phyloP scores from a whole-genome alignment of 345 rosid species.

The Brassica incana region DNA sequence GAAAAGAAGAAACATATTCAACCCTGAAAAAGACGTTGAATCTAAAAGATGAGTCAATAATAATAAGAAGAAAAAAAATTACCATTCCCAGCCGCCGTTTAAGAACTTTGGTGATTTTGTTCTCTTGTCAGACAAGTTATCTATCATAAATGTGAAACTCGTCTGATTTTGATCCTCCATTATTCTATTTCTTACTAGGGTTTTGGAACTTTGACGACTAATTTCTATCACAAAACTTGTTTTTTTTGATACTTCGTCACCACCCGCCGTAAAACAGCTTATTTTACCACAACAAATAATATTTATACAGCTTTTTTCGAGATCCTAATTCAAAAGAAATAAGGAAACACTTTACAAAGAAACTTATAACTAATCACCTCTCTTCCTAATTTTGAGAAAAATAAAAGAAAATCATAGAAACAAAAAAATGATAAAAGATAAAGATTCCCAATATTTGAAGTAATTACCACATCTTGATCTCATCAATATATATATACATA shows the following conservation, averaged over 20 bases:
- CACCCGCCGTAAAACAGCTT: neutral
- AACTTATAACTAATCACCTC: neutral
- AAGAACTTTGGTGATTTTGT: neutral
- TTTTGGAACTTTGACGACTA: neutral
- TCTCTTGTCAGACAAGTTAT: constrained; percentile 14
- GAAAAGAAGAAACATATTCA: neutral
- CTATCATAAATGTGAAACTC: constrained; percentile 12
- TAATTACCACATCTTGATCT: too few relatives aligned
- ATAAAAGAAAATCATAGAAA: neutral
- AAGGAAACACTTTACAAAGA: neutral
- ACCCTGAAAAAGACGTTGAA: neutral
- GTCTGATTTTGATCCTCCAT: constrained; percentile 5
- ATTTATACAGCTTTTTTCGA: neutral
- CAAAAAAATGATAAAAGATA: too few relatives aligned
- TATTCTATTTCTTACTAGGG: neutral
- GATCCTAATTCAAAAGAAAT: neutral
- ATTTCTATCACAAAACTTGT: neutral
- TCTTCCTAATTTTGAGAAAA: neutral
- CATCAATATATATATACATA: too few relatives aligned
- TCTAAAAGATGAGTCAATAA: neutral
- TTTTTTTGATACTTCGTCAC: neutral
- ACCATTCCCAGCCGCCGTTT: constrained; percentile 4
- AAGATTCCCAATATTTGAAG: neutral
- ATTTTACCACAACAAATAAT: neutral
- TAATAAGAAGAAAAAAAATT: neutral